These are phyloP conservation scores for Tuber borchii DNA, from an alignment of 495 filamentous ascomycete species.

Conservation along the genomic window DNA sequence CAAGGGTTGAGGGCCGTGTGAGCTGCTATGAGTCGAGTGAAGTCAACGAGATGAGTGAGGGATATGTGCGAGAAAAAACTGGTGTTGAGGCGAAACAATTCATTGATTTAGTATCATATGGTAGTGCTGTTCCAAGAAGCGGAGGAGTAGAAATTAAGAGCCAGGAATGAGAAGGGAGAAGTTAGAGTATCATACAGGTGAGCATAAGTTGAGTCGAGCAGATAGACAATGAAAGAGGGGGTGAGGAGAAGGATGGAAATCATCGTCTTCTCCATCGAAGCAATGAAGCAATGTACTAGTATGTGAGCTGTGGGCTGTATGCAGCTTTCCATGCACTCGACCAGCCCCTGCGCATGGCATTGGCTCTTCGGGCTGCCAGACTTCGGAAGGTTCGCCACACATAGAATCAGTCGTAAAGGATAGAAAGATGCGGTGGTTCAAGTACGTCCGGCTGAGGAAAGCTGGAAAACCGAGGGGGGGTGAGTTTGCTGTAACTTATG, in stretches of 20 bases:
- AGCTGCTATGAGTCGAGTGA: conserved; percentile 13
- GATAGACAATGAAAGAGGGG: neutral
- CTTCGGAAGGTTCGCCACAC: conserved; percentile 10
- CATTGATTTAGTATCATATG: conserved; percentile 24
- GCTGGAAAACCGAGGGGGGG: neutral
- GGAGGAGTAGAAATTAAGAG: neutral
- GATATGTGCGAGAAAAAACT: conserved; percentile 25
- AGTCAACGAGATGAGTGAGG: conserved; percentile 32
- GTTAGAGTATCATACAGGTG: neutral
- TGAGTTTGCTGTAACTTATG: neutral
- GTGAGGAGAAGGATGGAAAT: conserved; percentile 12
- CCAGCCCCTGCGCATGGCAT: conserved; percentile 25
- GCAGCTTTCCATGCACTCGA: conserved; percentile 23
- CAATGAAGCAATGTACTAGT: conserved; percentile 14
- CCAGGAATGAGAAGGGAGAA: neutral
- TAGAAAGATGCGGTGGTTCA: neutral
- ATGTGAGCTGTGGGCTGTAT: conserved; percentile 19
- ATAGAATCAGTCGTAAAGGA: neutral
- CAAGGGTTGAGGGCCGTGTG: conserved; percentile 15
- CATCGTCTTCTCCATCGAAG: conserved; percentile 30
- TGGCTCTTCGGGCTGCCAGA: conserved; percentile 24
- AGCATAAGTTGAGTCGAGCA: neutral
- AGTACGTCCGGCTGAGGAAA: neutral
- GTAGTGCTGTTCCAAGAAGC: conserved; percentile 15
- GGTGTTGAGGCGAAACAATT: conserved; percentile 35